Percentiles rank a stretch among this genome's conserved stretches.
Conservation (phyloP, 140 eudicot species). For the Erigeron philadelphicus region DNA sequence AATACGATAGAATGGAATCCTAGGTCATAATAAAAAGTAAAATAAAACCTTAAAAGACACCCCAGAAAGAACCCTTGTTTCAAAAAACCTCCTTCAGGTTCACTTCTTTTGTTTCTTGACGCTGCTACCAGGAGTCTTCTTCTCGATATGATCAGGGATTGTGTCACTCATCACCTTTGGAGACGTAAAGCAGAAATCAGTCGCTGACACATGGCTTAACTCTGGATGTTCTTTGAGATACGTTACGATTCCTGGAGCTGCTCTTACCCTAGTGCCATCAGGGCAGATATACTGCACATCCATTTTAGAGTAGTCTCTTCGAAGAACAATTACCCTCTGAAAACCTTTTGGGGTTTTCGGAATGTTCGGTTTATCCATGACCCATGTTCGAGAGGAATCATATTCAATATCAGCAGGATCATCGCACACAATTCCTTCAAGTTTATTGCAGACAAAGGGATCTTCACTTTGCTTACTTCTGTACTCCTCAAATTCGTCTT, state of each 20-base stretch:
- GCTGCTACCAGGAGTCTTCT: slow-evolving; percentile 20
- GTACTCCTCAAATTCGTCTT: slow-evolving; percentile 60
- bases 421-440: slow-evolving; percentile 44
- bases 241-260: slow-evolving; percentile 39
- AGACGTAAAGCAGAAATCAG: slow-evolving; percentile 55
- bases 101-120: slow-evolving; percentile 31
- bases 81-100: slow-evolving; percentile 8
- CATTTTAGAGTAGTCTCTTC: slow-evolving; percentile 66
- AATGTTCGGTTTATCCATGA: slow-evolving; percentile 62
- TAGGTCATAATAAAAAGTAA: slow-evolving; percentile 8
- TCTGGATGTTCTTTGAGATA: slow-evolving; percentile 58
- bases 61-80: neutral
- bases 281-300: slow-evolving; percentile 67
- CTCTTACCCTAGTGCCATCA: slow-evolving; percentile 52
- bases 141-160: slow-evolving; percentile 45
- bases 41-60: slow-evolving; percentile 22
- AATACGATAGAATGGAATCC: slow-evolving; percentile 19
- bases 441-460: slow-evolving; percentile 60
- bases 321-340: slow-evolving; percentile 41
- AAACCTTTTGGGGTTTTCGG: slow-evolving; percentile 80
- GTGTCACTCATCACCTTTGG: slow-evolving; percentile 64
- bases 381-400: slow-evolving; percentile 64
- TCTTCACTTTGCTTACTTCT: slow-evolving; percentile 53
- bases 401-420: slow-evolving; percentile 62
- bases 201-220: slow-evolving; percentile 30